Base-by-base conservation (phyloP, 768 basidiomycete genomes). In the Cubamyces lactineus region DNA sequence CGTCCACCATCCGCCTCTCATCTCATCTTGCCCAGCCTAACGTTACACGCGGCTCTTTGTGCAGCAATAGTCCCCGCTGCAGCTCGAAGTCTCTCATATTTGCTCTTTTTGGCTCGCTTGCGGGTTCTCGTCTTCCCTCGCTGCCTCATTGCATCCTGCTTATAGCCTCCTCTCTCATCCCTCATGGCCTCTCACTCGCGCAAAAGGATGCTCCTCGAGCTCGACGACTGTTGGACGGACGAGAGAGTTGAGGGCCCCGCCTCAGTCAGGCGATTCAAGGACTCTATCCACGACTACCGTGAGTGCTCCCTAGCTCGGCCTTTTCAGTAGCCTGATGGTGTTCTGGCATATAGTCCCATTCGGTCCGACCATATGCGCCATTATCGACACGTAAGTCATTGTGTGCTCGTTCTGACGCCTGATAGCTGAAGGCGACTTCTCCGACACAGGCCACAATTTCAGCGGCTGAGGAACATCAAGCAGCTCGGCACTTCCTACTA, bases 401-500 rank as follows among this genome's bases (percentile, higher is more conserved):
- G 69, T 26, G 30, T 21, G n/a, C 9, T 38, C 4, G 17, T 15
- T 11, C 39, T 34, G 45, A 43, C 2, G n/a, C 17, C n/a, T n/a
- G 0, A 17, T 34, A 46, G 48, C 34, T 46, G 30, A 59, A 39
- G 9, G 9, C 34, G 6, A 15, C 2, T 28, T 17, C n/a, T 3
- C 2, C 30, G 28, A 53, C 46, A 65, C 68, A 91, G 89, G 8
- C 80, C 78, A 58, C 86, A 91, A 50, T 93, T 94, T 67, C 92
- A 94, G 67, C 82, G 92, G 2, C 78, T 94, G 47, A 80, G 92
- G 34, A 74, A 82, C 57, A 82, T 94, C 67, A 92, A 93, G 64
- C 92, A 94, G 69, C 84, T 94, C 8, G 92, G 92, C 0, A 84
- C 88, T 5, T 82, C 88, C 0, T 87, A 85, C 65, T 85, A 83